A percentile compares a stretch with the other conserved stretches of the same genome.
These are phyloP conservation scores for Platismatia glauca DNA, from an alignment of 495 filamentous ascomycete genomes.

Conservation along the genomic window DNA sequence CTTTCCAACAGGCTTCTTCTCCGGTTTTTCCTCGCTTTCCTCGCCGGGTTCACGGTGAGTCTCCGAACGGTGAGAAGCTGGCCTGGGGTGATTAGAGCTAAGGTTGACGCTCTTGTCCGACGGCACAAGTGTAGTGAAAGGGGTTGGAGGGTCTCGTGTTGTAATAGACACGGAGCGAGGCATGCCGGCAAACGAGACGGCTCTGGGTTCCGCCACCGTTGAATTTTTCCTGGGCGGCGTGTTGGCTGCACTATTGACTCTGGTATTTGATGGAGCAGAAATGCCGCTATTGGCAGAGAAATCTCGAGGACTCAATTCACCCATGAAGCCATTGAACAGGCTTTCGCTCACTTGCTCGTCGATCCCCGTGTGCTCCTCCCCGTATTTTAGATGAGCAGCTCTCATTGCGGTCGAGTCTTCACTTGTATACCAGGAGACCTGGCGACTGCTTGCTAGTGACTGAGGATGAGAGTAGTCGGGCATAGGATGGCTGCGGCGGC, in stretches of 20 bases:
- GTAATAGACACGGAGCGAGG: conserved; percentile 20
- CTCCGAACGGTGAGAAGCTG: background rate
- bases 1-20: conserved; percentile 31
- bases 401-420: background rate
- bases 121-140: conserved; percentile 27
- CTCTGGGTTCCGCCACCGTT: conserved; percentile 31
- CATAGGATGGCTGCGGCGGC: conserved; percentile 37
- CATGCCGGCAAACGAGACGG: conserved; percentile 26
- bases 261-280: conserved; percentile 37
- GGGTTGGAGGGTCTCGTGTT: conserved; percentile 21
- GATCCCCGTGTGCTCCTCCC: conserved; percentile 12
- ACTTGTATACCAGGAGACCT: conserved; percentile 28
- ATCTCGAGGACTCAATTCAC: conserved; percentile 38
- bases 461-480: conserved; percentile 27
- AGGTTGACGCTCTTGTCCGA: conserved; percentile 29
- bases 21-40: conserved; percentile 23
- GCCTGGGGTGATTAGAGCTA: conserved; percentile 16
- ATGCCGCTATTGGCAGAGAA: conserved; percentile 26
- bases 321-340: conserved; percentile 31
- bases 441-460: conserved; percentile 38
- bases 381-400: background rate
- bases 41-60: conserved; percentile 5
- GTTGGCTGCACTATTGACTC: conserved; percentile 27
- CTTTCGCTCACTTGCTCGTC: conserved; percentile 32
- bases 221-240: conserved; percentile 27